Evolutionary conservation across 148 eudicot genomes (phyloP).

Genomic region (Camellia granthamiana): DNA sequence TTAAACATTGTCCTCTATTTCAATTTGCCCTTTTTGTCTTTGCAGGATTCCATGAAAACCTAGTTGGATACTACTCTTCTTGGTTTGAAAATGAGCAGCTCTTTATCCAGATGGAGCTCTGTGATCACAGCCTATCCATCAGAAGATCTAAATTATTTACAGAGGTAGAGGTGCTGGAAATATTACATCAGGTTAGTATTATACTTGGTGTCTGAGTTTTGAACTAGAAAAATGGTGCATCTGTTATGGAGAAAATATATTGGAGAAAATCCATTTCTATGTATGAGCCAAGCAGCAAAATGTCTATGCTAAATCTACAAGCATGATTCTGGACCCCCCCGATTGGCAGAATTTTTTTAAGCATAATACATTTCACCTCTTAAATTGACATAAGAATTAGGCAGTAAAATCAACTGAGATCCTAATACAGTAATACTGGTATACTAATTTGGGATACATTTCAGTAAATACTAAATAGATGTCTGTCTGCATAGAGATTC

Average conservation of each 20-base stretch:
- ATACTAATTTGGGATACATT: not conserved
- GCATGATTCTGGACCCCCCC: no score
- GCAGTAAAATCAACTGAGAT: not conserved
- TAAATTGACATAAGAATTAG: not conserved
- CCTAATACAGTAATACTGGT: not conserved
- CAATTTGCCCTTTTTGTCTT: conserved; percentile 12
- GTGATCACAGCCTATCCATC: conserved; percentile 65
- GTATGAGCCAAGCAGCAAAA: not conserved
- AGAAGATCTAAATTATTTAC: conserved; percentile 32
- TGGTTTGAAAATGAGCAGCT: conserved; percentile 87
- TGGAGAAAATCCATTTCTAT: not conserved
- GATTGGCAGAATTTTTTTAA: no score
- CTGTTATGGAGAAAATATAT: not conserved
- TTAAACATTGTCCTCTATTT: not conserved
- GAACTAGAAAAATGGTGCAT: not conserved
- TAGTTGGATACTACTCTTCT: conserved; percentile 70
- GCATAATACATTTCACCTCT: no score
- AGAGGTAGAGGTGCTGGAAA: conserved; percentile 54
- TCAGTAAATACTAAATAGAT: no score
- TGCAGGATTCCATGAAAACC: conserved; percentile 71
- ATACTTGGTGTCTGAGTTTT: not conserved
- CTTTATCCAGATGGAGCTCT: conserved; percentile 88
- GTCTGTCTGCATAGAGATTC: no score
- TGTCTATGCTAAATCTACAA: not conserved
- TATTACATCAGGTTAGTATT: conserved; percentile 57